Evolutionary conservation across 371 early-diverging fungal genomes (phyloP).

Genomic region (Cokeromyces recurvatus): DNA sequence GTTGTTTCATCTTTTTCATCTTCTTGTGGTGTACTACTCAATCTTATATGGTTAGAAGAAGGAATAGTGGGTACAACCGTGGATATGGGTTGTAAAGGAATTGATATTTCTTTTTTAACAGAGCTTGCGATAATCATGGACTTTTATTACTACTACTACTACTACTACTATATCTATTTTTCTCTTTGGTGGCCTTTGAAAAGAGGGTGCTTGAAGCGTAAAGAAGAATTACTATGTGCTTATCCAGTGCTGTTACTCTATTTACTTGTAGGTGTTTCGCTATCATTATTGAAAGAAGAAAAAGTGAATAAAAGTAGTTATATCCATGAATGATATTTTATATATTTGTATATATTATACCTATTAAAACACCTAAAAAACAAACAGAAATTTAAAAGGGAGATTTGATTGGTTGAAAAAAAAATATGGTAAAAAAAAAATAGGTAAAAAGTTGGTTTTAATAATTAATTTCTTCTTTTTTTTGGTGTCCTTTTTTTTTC

Average conservation of each 20-base stretch:
- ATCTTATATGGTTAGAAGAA: not conserved
- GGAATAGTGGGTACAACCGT: conserved; percentile 5
- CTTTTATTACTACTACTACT: conserved; percentile 17
- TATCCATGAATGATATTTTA: no score
- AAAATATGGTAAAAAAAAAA: no score
- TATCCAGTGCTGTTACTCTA: conserved; percentile 52
- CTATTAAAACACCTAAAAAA: no score
- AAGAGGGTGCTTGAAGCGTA: conserved; percentile 52
- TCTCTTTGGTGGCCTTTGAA: conserved; percentile 52
- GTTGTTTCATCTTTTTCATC: conserved; percentile 7
- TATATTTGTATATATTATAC: no score
- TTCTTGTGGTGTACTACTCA: not conserved
- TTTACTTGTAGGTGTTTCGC: conserved; percentile 39
- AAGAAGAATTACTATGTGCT: conserved; percentile 46
- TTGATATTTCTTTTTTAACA: conserved; percentile 36
- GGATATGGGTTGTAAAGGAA: conserved; percentile 35
- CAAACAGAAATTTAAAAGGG: no score
- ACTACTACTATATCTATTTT: conserved; percentile 32
- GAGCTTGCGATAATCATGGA: conserved; percentile 48
- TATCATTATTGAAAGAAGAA: not conserved
- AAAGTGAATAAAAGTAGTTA: no score
- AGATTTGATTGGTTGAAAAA: no score
- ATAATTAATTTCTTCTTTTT: no score
- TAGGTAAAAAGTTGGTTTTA: no score
- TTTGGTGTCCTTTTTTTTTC: no score